Evolutionary conservation across 768 basidiomycete genomes (phyloP).

Genomic region (Boletus subparvulus): DNA sequence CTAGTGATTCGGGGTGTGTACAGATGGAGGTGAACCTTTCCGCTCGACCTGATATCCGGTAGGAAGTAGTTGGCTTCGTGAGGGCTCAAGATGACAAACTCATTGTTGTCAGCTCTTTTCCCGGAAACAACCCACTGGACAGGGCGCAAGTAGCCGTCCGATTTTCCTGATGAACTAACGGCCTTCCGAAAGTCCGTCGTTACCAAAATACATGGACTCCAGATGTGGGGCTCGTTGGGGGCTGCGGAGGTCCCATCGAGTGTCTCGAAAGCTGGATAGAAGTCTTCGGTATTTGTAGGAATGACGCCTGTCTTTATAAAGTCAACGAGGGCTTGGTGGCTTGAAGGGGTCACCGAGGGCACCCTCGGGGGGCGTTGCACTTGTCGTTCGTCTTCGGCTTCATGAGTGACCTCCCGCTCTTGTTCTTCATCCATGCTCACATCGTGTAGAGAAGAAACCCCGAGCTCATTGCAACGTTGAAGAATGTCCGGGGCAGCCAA

Average conservation of each 20-base stretch:
- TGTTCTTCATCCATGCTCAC: conserved; percentile 46
- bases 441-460: conserved; percentile 12
- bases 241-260: conserved; percentile 6
- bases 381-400: conserved; percentile 43
- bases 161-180: background rate
- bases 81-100: conserved; percentile 43
- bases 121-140: conserved; percentile 30
- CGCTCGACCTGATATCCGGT: conserved; percentile 33
- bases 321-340: conserved; percentile 18
- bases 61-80: conserved; percentile 41
- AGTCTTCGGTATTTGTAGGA: conserved; percentile 12
- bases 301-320: conserved; percentile 34
- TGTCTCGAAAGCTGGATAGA: conserved; percentile 18
- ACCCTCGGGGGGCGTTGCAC: conserved; percentile 36
- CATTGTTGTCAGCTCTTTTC: background rate
- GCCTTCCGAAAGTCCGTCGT: conserved; percentile 19
- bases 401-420: conserved; percentile 47
- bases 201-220: conserved; percentile 17
- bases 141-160: conserved; percentile 27
- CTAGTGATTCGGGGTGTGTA: conserved; percentile 40
- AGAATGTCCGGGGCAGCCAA: conserved; percentile 7
- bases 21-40: conserved; percentile 40
- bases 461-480: conserved; percentile 18
- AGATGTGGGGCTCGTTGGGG: conserved; percentile 21
- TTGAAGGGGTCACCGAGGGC: conserved; percentile 16